Base-by-base conservation (phyloP, 1,284 basidiomycete genomes). In the Naganishia albida region DNA sequence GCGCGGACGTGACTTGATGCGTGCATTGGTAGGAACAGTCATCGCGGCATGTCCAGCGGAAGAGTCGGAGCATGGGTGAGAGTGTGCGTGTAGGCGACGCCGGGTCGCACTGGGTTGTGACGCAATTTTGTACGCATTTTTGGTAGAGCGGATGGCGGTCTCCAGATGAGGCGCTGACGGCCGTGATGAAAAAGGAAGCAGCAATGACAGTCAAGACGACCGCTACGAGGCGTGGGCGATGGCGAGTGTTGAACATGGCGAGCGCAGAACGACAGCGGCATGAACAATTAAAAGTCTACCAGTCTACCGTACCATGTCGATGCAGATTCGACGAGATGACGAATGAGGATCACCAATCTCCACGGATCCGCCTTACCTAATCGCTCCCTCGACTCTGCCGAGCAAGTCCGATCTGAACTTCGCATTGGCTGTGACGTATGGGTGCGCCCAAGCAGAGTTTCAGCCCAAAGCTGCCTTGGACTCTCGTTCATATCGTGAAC, bases 11-110 rank as follows among this genome's bases (percentile, higher is more conserved):
- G 63, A 95, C 83, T 56, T 82, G 77, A 73, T 96, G 93, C 82
- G 89, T 90, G 80, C 95, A 99, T 20, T 80, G 79, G 74, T 99
- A 98, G 74, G 86, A 86, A 83, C 94, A 98, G 77, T 97, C 84
- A 72, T 91, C 91, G 15, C 78, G 73, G 79, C 94, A 97, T 20
- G 88, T 85, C 95, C 85, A 86, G 16, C 78, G 73, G 2, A 81
- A 81, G 13, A 79, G 66, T 8, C 81, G 72, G 3, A 84, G 79
- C 34, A 80, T 72, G 84, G 89, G 69, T 75, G 84, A 68, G 62
- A 65, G 62, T 85, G 69, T 53, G 85, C 74, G 66, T 85, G 74
- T 55, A 79, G 34, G 71, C 67, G 34, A 67, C 44, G 70, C 76
- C 75, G 15, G 69, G 63, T 28, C 43, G 38, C 65, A 66, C 7